Evolutionary conservation across 1,284 basidiomycete species (phyloP), one percentile per base, ranked within the genome.

Genomic region (Meira nashicola): DNA sequence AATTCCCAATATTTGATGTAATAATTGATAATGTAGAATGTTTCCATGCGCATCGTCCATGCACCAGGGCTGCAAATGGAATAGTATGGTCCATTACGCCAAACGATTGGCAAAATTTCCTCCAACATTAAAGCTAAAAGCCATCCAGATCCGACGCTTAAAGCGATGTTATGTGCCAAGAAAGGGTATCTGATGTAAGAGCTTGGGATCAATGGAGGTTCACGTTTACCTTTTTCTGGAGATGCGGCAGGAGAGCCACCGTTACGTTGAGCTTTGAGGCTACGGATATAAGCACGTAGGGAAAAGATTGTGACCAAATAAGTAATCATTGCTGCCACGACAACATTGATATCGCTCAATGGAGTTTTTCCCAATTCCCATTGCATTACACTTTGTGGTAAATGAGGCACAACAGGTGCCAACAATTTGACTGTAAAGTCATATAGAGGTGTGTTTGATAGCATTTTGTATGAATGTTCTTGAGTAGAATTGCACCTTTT

Each of bases 11-110:
- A 56, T 49, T 56, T 56, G 43, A 71, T 70, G 64, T 69, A 72
- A 83, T 97, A 98, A 83, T 97, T 98, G 83, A 97, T 84, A 83
- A 97, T 92, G 83, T 97, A 97, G 82, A 90, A 95, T 1, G 77
- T 78, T 60, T 79, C 76, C 44, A 74, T 65, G 5, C 48, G 17
- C 62, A 86, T 82, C 54, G 92, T 94, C 90, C 91, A 97, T 57
- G 91, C 86, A 6, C 80, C 77, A 37, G 83, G 82, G 66, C 84
- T 80, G 81, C 94, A 98, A 73, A 97, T 87, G 48, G 87, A 86
- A 78, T 86, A 83, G 63, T 60, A 73, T 55, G 67, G 21, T 17
- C 74, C 76, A 48, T 71, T 60, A 11, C 60, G 55, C 28, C 58
- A 56, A 15, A 62, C 57, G 48, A 75, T 67, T 41, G 68, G 73